Conservation (phyloP, 2,329 filamentous ascomycete species). For the Echinosphaeria canescens region DNA sequence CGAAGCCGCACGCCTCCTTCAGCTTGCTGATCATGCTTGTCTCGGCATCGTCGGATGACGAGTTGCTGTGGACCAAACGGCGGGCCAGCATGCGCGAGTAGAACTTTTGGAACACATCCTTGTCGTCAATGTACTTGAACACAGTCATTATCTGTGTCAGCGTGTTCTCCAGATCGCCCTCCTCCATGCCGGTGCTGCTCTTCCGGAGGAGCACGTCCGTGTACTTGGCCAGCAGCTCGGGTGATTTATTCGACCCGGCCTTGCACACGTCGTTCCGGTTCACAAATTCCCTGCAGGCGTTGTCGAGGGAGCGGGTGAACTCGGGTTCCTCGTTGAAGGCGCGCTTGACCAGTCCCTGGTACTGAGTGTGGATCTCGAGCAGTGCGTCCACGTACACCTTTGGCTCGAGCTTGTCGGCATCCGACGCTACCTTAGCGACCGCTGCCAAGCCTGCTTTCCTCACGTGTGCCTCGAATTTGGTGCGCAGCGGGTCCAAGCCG, state of each 20-base stretch:
- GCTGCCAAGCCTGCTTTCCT: conserved; percentile 73
- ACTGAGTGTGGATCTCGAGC: conserved; percentile 84
- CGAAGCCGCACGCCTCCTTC: conserved; percentile 95
- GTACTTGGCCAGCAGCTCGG: conserved; percentile 88
- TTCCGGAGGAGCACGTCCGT: conserved; percentile 85
- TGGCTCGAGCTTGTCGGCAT: conserved; percentile 79
- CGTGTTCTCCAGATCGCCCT: conserved; percentile 78
- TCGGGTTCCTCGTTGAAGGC: conserved; percentile 93
- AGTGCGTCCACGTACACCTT: conserved; percentile 94
- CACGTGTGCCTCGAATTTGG: conserved; percentile 81
- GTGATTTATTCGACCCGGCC: conserved; percentile 78
- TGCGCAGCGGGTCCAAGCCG: conserved; percentile 71
- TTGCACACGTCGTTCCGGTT: conserved; percentile 96
- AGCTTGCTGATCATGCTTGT: conserved; percentile 99
- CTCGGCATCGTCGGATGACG: conserved; percentile 91
- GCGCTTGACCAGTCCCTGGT: conserved; percentile 73
- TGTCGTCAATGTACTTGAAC: conserved; percentile 99
- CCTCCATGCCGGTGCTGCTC: conserved; percentile 79
- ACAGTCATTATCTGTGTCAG: conserved; percentile 94
- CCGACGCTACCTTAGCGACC: conserved; percentile 74
- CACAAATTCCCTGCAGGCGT: conserved; percentile 94
- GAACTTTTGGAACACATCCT: conserved; percentile 99
- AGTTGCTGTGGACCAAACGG: conserved; percentile 83
- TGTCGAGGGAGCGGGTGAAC: conserved; percentile 89
- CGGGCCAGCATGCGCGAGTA: conserved; percentile 94